Evolutionary conservation across 2,329 filamentous ascomycete genomes (phyloP).

Genomic region (Passalora sequoiae): DNA sequence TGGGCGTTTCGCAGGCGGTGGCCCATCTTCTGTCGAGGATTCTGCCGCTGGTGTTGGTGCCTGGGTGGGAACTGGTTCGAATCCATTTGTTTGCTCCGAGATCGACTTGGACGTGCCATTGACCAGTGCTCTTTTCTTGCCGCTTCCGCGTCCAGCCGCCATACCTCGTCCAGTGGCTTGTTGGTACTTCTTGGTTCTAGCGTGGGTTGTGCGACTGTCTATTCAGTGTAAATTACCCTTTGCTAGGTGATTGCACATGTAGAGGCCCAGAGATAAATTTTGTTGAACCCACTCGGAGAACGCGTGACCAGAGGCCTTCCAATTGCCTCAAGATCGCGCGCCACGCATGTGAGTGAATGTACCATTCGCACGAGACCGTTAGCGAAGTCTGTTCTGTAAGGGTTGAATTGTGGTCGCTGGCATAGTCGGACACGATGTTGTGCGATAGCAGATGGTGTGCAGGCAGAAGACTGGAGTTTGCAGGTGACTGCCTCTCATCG

Average conservation of each 20-base stretch:
- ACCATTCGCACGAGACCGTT: conserved; percentile 1
- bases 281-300: conserved; percentile 3
- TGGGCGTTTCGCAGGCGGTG: conserved; percentile 23
- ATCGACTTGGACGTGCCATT: conserved; percentile 3
- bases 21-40: conserved; percentile 11
- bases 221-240: conserved; percentile 27
- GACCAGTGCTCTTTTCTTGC: conserved; percentile 1
- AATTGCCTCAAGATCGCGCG: background rate
- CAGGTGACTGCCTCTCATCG: too few relatives aligned
- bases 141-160: conserved; percentile 9
- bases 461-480: too few relatives aligned
- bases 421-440: too few relatives aligned
- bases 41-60: conserved; percentile 7
- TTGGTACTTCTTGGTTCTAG: conserved; percentile 28
- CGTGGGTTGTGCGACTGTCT: conserved; percentile 25
- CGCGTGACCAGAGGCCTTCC: background rate
- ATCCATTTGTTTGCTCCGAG: background rate
- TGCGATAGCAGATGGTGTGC: too few relatives aligned
- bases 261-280: too few relatives aligned
- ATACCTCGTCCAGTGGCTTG: conserved; percentile 27
- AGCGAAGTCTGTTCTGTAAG: background rate
- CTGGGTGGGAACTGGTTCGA: conserved; percentile 1
- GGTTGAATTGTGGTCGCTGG: background rate
- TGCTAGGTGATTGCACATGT: conserved; percentile 5
- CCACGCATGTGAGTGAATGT: conserved; percentile 9